Evolutionary conservation across 345 rosid genomes (phyloP).

Genomic region (Brassica nigra): DNA sequence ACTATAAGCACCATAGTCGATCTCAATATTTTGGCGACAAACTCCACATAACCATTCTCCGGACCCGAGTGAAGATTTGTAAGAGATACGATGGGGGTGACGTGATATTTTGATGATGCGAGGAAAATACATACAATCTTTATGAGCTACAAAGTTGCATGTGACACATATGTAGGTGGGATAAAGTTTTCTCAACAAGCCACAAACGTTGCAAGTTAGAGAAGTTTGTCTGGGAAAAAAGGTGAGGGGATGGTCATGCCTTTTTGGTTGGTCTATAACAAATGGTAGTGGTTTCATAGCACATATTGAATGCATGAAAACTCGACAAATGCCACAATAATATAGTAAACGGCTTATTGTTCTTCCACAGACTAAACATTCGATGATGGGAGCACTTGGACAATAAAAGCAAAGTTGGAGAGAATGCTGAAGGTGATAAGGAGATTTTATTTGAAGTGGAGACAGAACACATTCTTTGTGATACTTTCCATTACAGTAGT

Average conservation of each 20-base stretch:
- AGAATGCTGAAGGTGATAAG: background rate
- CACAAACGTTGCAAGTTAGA: slow-evolving; percentile 6
- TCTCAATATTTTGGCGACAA: background rate
- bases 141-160: background rate
- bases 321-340: background rate
- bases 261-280: background rate
- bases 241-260: background rate
- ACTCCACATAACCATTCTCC: background rate
- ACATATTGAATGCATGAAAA: background rate
- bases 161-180: background rate
- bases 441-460: background rate
- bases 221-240: background rate
- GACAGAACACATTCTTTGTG: background rate
- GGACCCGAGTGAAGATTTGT: background rate
- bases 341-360: background rate
- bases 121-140: background rate
- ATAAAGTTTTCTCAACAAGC: background rate
- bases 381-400: background rate
- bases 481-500: background rate
- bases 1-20: background rate
- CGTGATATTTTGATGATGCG: background rate
- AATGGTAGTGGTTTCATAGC: background rate
- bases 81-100: background rate
- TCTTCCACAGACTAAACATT: background rate
- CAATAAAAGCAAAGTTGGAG: slow-evolving; percentile 9